Percentiles rank a stretch among this genome's conserved stretches.
These are phyloP conservation scores for Eucalyptus sp. DNA, from an alignment of 345 rosid species.

Conservation along the genomic window DNA sequence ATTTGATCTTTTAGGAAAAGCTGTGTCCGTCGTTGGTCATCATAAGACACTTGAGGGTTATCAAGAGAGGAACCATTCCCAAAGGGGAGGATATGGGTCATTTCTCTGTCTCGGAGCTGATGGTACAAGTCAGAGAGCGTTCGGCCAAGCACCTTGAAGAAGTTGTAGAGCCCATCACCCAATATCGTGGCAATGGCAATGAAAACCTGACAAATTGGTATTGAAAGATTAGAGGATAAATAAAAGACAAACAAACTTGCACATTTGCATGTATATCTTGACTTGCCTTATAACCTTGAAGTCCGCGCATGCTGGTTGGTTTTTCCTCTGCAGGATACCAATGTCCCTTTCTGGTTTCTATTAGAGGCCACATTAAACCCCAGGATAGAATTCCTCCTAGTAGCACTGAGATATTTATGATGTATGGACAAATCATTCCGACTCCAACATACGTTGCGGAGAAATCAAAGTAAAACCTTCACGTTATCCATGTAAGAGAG, in stretches of 20 bases:
- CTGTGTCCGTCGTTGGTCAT: not conserved
- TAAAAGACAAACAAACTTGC: not conserved
- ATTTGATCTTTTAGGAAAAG: conserved; percentile 9
- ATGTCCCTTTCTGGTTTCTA: not conserved
- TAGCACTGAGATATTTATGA: conserved; percentile 1
- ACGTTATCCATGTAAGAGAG: not conserved
- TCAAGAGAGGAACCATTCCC: not conserved
- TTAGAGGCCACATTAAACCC: conserved; percentile 15
- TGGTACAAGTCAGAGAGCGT: not conserved
- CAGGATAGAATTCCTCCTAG: conserved; percentile 9
- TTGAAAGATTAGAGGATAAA: not conserved
- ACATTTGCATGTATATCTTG: not conserved
- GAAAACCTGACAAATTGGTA: not conserved
- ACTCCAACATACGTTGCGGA: conserved; percentile 2
- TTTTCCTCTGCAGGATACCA: not conserved
- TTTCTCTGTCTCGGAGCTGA: not conserved
- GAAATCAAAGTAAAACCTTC: conserved; percentile 11
- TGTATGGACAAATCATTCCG: conserved; percentile 12
- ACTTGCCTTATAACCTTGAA: conserved; percentile 7
- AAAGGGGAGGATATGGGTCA: not conserved
- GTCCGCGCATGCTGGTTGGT: not conserved
- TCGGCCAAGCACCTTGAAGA: conserved; percentile 1
- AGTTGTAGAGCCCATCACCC: conserved; percentile 13
- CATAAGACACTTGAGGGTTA: not conserved
- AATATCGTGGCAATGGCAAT: conserved; percentile 5